Conservation (phyloP, 495 filamentous ascomycete genomes). For the Penicilliopsis zonata region DNA sequence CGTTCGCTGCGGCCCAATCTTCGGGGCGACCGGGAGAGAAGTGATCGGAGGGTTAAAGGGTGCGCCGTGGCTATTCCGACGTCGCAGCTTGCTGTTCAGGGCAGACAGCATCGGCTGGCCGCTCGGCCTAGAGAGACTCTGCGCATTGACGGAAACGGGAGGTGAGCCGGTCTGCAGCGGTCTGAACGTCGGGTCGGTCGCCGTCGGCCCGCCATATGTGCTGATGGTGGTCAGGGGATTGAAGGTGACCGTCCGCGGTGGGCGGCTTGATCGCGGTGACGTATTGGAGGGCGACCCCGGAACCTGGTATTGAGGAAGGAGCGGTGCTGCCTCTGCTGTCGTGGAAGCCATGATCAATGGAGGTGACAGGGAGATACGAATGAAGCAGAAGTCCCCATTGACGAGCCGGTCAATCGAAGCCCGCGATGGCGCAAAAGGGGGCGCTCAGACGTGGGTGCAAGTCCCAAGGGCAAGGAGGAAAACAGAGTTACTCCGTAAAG, state of each 20-base stretch:
- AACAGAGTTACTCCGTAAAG: too few relatives aligned
- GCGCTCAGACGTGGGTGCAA: slow-evolving; percentile 3
- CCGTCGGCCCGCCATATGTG: slow-evolving; percentile 35
- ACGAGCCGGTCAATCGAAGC: slow-evolving; percentile 3
- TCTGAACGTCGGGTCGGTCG: slow-evolving; percentile 30
- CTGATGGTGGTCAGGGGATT: slow-evolving; percentile 52
- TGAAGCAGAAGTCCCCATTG: slow-evolving; percentile 10
- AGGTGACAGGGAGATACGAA: slow-evolving; percentile 3
- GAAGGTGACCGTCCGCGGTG: slow-evolving; percentile 55
- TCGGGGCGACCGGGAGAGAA: slow-evolving; percentile 40
- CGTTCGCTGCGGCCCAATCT: slow-evolving; percentile 90
- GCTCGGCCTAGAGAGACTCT: slow-evolving; percentile 18
- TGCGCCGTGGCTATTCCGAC: slow-evolving; percentile 73
- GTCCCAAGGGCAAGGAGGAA: too few relatives aligned
- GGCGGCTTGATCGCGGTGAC: slow-evolving; percentile 29
- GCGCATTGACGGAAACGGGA: slow-evolving; percentile 21
- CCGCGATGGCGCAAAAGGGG: background rate
- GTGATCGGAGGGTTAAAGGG: slow-evolving; percentile 31
- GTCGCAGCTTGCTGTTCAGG: slow-evolving; percentile 74
- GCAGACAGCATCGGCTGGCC: slow-evolving; percentile 64
- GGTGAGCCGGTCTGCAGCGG: slow-evolving; percentile 28
- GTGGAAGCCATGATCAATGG: slow-evolving; percentile 23
- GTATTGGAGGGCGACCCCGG: slow-evolving; percentile 17
- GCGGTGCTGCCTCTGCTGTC: slow-evolving; percentile 30
- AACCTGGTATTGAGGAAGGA: slow-evolving; percentile 31